Evolutionary conservation across 2,329 filamentous ascomycete genomes (phyloP), one percentile per base, ranked within the genome.

Genomic region (Colletotrichum zoysiae): DNA sequence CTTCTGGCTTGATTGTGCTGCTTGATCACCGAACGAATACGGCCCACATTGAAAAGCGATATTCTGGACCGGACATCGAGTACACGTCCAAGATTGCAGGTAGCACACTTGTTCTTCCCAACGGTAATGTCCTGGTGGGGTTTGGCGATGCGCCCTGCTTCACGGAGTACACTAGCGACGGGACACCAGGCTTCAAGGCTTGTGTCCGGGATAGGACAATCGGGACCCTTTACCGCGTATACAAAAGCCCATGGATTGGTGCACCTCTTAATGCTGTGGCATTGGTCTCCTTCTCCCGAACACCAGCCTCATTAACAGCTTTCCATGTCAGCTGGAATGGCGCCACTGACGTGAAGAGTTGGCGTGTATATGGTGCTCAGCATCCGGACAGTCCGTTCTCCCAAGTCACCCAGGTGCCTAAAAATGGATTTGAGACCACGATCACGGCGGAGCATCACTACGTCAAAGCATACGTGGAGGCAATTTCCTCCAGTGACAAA

Each of bases 61-160:
- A 70, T 26, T 51, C 59, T 16, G 59, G 59, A 1, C 59, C 59
- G 18, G 44, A n/a, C 9, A 26, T 51, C 3, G 42, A 62, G 16
- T 62, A 62, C 86, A 0, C 86, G 86, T 5, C 40, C 16, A 62
- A 62, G 20, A 50, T 62, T 20, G 59, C 44, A 12, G 59, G 59
- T 18, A 62, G 59, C 11, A 62, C 59, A 6, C n/a, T 48, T 18
- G 59, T 62, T 9, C 78, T 86, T 8, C 78, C 82, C 2, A 81
- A 82, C 71, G 81, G 82, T 40, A 82, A 84, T 65, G 79, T 81
- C 3, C 81, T 85, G 65, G 78, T 86, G 20, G 83, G 83, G 30
- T 86, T 81, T 77, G 84, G 84, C 23, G 71, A 74, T 65, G 71
- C 74, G 6, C 71, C 74, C 11, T 74, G 75, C n/a, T 76, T 77